Evolutionary conservation across 257 asterid genomes (phyloP), one percentile per base, ranked within the genome.

Genomic region (Ilex asprella): DNA sequence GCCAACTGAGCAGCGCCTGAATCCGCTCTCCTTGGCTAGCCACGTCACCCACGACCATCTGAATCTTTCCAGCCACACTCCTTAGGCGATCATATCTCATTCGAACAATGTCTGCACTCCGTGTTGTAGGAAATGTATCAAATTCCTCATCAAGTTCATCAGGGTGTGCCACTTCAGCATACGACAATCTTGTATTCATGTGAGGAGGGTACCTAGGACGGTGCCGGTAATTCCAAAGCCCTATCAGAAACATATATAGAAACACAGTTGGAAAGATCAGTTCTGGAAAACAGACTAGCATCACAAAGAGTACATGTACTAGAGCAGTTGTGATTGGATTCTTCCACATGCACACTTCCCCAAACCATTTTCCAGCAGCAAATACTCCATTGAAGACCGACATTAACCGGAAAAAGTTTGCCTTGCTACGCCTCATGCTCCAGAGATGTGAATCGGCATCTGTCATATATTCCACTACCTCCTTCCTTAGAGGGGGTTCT

Each of bases 51-150:
- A 68, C 58, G 47, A 55, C 68, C 10, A 63, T 61, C 68, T 68
- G 73, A 9, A 68, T 61, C 57, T 64, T 62, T 16, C 73, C 68
- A 0, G 68, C 68, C 30, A 61, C 43, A 31, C 52, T 61, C 55
- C 73, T 61, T 55, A 68, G 53, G 12, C 73, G 73, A 56, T 68
- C 73, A 68, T 68, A 68, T 39, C 73, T 62, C 73, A 62, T 68
- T 31, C 65, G 14, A 10, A 67, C 65, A 12, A 59, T 8, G 12
- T 67, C 71, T 30, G 65, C 39, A n/a, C 59, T 44, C 7, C 68
- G 27, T 21, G 68, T 12, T 30, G 73, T 62, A 12, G 73, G 73
- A 39, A 68, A 68, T 16, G 73, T 62, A 39, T 68, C 73, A 27
- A 68, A 68, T 12, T 68, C 73, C 16, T 68, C 73, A 16, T 68